Base-by-base conservation (phyloP, 2,329 filamentous ascomycete genomes). In the Atkinsonella texensis region DNA sequence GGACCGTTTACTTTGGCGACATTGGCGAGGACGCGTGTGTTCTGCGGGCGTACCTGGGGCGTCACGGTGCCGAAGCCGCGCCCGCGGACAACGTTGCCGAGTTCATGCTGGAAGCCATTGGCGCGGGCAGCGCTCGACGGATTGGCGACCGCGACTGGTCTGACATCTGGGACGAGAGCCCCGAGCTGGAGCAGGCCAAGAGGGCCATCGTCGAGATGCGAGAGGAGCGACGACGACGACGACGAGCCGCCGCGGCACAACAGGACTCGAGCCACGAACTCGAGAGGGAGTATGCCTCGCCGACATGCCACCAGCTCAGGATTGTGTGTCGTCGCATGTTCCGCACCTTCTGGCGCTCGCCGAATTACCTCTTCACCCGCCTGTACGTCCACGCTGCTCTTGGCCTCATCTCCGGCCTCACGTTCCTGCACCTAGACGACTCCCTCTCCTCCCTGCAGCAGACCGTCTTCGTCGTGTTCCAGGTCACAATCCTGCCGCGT, bases 391-490 rank as follows among this genome's bases (percentile, higher is more conserved):
- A 95, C 64, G 72, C 91, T 54, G 79, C 82, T 54, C 86, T 95
- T 57, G 84, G 86, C 1, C 62, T 95, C 13, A 70, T 94, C 51
- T 88, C 85, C 0, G 89, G 89, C 58, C 75, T 95, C 12, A 84
- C 84, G 35, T 95, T 85, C 65, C 73, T 94, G 46, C 79, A 88
- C 54, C 79, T 95, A 9, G 83, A 91, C 62, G 70, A 89, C 60
- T 89, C 85, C 2, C 79, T 85, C 10, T 71, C 83, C 1, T 87
- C 84, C 1, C 75, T 95, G 4, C 89, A 95, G 67, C 87, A 93
- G 72, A 83, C 84, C 54, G 79, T 95, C 55, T 95, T 95, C 67
- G 81, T 91, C 67, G 87, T 93, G 65, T 95, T 95, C 78, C 88
- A 94, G 65, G 81, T 89, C 49, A 89, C 87, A 0, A 86, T 95